Conservation (phyloP, 2,329 filamentous ascomycete species). For the Aaosphaeria pasadenensis region DNA sequence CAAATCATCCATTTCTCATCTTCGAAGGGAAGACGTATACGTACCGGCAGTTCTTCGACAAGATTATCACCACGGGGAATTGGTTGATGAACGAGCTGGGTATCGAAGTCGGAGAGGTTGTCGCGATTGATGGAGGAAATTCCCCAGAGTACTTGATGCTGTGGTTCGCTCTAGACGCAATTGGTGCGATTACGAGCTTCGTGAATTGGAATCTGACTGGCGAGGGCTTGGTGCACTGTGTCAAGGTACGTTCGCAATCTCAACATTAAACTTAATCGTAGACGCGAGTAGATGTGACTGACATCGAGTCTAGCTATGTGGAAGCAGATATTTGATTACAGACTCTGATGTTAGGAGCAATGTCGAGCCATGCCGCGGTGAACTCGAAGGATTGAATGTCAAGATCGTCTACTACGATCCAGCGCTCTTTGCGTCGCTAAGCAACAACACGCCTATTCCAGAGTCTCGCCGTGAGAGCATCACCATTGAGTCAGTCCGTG, state of each 20-base stretch:
- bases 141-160: conserved; percentile 35
- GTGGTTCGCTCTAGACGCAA: conserved; percentile 36
- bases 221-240: conserved; percentile 32
- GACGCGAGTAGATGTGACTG: neutral
- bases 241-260: conserved; percentile 24
- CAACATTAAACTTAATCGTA: neutral
- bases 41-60: conserved; percentile 30
- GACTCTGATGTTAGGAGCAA: conserved; percentile 51
- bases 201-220: conserved; percentile 38
- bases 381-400: conserved; percentile 19
- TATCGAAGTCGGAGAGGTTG: conserved; percentile 27
- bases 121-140: conserved; percentile 36
- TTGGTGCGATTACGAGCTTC: conserved; percentile 31
- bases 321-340: conserved; percentile 43
- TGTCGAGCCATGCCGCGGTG: conserved; percentile 22
- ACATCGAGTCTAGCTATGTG: conserved; percentile 41
- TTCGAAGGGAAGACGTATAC: conserved; percentile 35
- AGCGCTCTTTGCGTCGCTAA: conserved; percentile 18
- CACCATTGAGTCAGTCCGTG: conserved; percentile 22
- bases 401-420: conserved; percentile 30
- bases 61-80: conserved; percentile 26
- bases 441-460: conserved; percentile 19
- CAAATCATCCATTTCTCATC: conserved; percentile 30
- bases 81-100: conserved; percentile 37
- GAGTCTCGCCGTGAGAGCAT: conserved; percentile 19